Evolutionary conservation across 257 asterid genomes (phyloP), one percentile per base, ranked within the genome.

Genomic region (Plantago ovata): DNA sequence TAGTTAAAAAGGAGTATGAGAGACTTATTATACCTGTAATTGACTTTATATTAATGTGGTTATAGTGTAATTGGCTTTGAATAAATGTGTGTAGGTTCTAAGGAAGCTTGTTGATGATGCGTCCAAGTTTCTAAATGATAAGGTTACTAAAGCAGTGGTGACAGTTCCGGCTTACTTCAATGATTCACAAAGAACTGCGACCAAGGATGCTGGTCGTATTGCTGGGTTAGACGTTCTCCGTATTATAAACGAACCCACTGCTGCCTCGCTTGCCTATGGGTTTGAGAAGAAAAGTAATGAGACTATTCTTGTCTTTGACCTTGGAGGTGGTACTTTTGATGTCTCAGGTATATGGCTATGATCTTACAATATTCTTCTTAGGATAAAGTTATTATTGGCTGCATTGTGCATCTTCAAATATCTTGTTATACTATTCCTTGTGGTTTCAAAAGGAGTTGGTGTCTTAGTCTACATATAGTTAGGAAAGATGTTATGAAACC

Each of bases 61-160:
- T n/a, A n/a, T n/a, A n/a, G n/a, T n/a, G n/a, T n/a, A n/a, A n/a
- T n/a, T n/a, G n/a, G n/a, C n/a, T n/a, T n/a, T n/a, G n/a, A n/a
- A n/a, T n/a, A n/a, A n/a, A n/a, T 19, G 7, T 19, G 21, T 65
- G 24, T 61, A 85, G 94, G 94, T 85, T 38, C 59, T 85, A 81
- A 82, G 94, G 62, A 85, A 85, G 80, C 86, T 85, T 53, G 91
- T 85, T 57, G 94, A 82, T 62, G 94, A 85, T 41, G 76, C 70
- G 7, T 69, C 76, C 11, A 85, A 85, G 68, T 85, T 85, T 66
- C 53, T 82, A 79, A 85, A 77, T 47, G 94, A 85, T 69, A 82
- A 85, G 72, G 94, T 85, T 21, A 75, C 84, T 23, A 65, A 75
- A 66, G 80, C 80, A 6, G 80, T 75, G 21, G 80, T 75, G 19